Base-by-base conservation (phyloP, 495 filamentous ascomycete species). In the Lepraria neglecta region DNA sequence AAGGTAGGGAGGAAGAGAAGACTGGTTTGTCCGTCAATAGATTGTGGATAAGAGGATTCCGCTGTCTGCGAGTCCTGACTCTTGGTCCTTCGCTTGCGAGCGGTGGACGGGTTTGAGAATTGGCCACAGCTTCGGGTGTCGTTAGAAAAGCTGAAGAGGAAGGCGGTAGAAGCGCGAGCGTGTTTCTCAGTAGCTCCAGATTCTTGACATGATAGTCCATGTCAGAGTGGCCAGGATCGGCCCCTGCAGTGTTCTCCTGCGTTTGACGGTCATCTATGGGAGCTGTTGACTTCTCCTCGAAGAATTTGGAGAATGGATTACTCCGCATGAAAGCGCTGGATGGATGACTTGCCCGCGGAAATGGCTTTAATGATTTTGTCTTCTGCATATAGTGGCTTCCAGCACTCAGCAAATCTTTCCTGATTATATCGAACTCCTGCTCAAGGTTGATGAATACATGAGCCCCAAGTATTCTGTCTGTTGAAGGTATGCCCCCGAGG, bases 371-470 rank as follows among this genome's bases (percentile, higher is more conserved):
- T 12, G 30, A 12, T 19, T 24, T 24, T 2, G 24, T 24, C 24
- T 59, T 28, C 28, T 33, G 57, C 31, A 24, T 5, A 14, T 45
- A 24, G 35, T 27, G 6, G 28, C 10, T 50, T n/a, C 24, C 24
- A 31, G 42, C 30, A 47, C 64, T 61, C 15, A 67, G 64, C 11
- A 98, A 76, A 60, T 90, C 81, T 1, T 78, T 68, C 55, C 78
- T 73, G 38, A 96, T 87, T 35, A 79, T 77, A 3, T 78, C 72
- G 68, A 85, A 95, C 65, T 99, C 91, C 68, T 97, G 91, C 69
- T 95, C 88, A 67, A 99, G 80, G 66, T 99, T 99, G 71, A 99
- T 81, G 71, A 97, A 99, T 4, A 96, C 82, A 68, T 96, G 89
- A 15, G 88, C 85, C 10, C 82, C 80, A 45, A 87, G 81, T 0